Evolutionary conservation across 306 rosid species (phyloP), one percentile per base, ranked within the genome.

Genomic region (Gillenia trifoliata): DNA sequence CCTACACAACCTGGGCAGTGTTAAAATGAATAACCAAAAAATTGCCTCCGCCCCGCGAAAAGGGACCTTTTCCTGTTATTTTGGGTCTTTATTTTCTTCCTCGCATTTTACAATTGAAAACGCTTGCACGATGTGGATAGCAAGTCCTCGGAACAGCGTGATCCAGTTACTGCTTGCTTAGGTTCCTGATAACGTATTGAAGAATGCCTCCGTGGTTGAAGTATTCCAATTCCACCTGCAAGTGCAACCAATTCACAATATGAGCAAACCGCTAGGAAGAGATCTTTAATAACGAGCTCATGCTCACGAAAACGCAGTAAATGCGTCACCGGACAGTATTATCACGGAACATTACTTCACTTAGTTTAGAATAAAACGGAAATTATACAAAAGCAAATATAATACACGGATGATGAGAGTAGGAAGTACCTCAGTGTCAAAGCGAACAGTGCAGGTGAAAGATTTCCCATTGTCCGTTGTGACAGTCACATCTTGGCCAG

Each of bases 121-220:
- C 50, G 59, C 67, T 29, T 43, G 67, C 64, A 8, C 16, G 45
- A 26, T 65, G 79, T n/a, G 73, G 49, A 74, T 71, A 38, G 28
- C 49, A 28, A 41, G 57, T 26, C 68, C 59, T 77, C 79, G 55
- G 74, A 65, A 56, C 74, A 3, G 71, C 25, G 3, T 8, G 34
- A 19, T 75, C 64, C 68, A 71, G 50, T 85, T 83, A 93, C 84
- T 90, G 87, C 88, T 83, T 81, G 38, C 54, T 75, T 75, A 91
- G 89, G 79, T 90, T 94, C 73, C 95, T 79, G 6, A 91, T 78
- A 30, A 85, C 97, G 54, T 94, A 94, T 17, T 90, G 97, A 79
- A 94, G 97, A 15, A 94, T 91, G 33, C 98, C 98, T 71, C 97
- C 97, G 40, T 91, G 86, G 72, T 88, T 76, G 82, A 94, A 91